These are phyloP conservation scores for Pyricularia sp. DNA, from an alignment of 2,329 filamentous ascomycete species.

Conservation along the genomic window DNA sequence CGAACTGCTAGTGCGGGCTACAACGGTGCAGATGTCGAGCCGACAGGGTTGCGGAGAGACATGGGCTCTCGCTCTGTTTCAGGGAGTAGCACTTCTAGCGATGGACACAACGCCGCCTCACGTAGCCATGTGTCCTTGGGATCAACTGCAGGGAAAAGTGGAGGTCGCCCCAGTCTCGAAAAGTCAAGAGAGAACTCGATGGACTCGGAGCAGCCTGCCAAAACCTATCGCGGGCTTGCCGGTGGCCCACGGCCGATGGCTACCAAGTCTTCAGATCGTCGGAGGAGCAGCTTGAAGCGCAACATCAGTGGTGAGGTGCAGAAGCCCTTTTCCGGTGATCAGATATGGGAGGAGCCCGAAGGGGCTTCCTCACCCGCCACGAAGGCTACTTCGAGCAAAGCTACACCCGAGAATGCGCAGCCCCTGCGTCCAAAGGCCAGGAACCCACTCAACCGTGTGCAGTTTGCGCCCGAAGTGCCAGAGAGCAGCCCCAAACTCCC, in stretches of 20 bases:
- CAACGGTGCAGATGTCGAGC: conserved; percentile 31
- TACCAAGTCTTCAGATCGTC: conserved; percentile 26
- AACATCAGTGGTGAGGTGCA: conserved; percentile 57
- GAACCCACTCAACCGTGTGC: conserved; percentile 52
- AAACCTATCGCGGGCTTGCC: conserved; percentile 27
- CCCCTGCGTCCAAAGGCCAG: conserved; percentile 46
- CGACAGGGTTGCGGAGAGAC: conserved; percentile 32
- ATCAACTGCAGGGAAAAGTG: conserved; percentile 11
- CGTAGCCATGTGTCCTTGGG: conserved; percentile 17
- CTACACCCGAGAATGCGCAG: conserved; percentile 16
- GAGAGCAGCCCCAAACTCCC: conserved; percentile 12
- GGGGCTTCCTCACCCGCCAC: conserved; percentile 17
- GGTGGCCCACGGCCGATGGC: conserved; percentile 14
- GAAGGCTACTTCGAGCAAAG: conserved; percentile 12
- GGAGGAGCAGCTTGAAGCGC: conserved; percentile 53
- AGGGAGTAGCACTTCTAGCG: conserved; percentile 37
- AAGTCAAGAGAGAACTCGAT: conserved; percentile 10
- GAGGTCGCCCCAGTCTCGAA: conserved; percentile 19
- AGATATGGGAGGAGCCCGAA: conserved; percentile 83
- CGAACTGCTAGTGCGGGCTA: conserved; percentile 45
- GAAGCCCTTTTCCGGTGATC: conserved; percentile 58
- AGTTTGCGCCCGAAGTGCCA: conserved; percentile 34
- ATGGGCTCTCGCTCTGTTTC: conserved; percentile 32
- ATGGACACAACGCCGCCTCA: conserved; percentile 14
- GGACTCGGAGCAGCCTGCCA: conserved; percentile 14